A percentile compares a stretch with the other conserved stretches of the same genome.
These are phyloP conservation scores for Botryotinia narcissicola DNA, from an alignment of 2,329 filamentous ascomycete species.

Conservation along the genomic window DNA sequence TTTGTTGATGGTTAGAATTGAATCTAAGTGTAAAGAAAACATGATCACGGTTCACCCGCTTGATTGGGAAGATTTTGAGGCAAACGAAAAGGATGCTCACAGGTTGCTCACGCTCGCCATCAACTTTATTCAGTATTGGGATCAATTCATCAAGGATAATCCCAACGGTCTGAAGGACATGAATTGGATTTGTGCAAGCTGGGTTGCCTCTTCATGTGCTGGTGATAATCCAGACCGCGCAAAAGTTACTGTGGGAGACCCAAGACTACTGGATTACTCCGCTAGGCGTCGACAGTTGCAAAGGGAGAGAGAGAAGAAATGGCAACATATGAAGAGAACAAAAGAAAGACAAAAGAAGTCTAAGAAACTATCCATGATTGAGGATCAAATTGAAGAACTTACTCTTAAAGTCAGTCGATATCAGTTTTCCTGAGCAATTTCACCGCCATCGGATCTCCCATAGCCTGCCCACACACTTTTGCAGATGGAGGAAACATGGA, in stretches of 20 bases:
- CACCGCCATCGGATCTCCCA: not conserved
- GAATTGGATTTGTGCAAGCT: not conserved
- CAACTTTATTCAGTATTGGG: not conserved
- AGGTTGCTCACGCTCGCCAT: not conserved
- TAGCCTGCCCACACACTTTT: not conserved
- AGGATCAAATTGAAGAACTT: not conserved
- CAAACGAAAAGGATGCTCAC: not conserved
- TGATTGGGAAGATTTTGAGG: not conserved
- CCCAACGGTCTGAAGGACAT: not conserved
- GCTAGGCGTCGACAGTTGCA: not conserved
- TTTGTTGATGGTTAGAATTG: not conserved
- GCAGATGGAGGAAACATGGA: not conserved
- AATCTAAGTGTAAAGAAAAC: not conserved
- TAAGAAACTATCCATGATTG: not conserved
- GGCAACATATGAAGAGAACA: not conserved
- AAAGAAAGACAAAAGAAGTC: not conserved
- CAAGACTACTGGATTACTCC: not conserved
- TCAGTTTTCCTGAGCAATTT: not conserved
- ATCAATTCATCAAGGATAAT: not conserved
- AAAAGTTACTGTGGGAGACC: not conserved
- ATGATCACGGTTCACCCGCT: not conserved
- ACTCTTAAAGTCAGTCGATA: not conserved
- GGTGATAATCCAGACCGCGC: not conserved
- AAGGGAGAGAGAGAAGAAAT: not conserved
- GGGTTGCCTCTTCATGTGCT: not conserved